Evolutionary conservation across 306 rosid genomes (phyloP), one percentile per base, ranked within the genome.

Genomic region (Sphenostylis stenocarpa): DNA sequence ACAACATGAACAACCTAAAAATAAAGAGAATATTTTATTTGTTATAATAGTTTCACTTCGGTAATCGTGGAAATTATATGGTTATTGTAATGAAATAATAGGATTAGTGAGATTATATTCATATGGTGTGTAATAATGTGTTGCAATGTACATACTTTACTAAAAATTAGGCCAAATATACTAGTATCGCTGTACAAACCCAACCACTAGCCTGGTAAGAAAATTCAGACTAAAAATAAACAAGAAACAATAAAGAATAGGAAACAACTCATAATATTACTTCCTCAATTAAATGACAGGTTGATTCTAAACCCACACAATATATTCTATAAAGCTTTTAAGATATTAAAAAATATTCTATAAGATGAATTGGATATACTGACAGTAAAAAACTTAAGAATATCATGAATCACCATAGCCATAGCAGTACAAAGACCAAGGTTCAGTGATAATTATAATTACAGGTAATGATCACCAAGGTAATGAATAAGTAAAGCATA

Each of bases 1-100:
- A 95, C 97, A 60, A 95, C 90, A 80, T 95, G 99, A 39, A 95
- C 99, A 78, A 90, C 97, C 99, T 95, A 86, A 77, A 76, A 80
- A 61, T 26, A 72, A 12, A 62, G 10, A 43, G n/a, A 67, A 43
- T 8, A 11, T 58, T 78, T 60, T n/a, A 24, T 31, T 47, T 41
- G 15, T 41, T n/a, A 74, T 36, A 58, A 67, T 58, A 61, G 75
- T 44, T 53, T 19, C 26, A 28, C 34, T 8, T 15, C 17, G 23
- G 36, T 28, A 68, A 33, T 43, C 68, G 81, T 55, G 12, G 7
- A 77, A 67, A 66, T 17, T 52, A 52, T 65, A 15, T 63, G 53
- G 62, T 20, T 74, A 33, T 19, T 31, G 6, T 33, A 48, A 47
- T 29, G 1, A 51, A 49, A 29, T n/a, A 28, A 20, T 44, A 8